These are phyloP conservation scores for Haematococcus sp. DNA, from an alignment of 139 green algal genomes.

Conservation along the genomic window DNA sequence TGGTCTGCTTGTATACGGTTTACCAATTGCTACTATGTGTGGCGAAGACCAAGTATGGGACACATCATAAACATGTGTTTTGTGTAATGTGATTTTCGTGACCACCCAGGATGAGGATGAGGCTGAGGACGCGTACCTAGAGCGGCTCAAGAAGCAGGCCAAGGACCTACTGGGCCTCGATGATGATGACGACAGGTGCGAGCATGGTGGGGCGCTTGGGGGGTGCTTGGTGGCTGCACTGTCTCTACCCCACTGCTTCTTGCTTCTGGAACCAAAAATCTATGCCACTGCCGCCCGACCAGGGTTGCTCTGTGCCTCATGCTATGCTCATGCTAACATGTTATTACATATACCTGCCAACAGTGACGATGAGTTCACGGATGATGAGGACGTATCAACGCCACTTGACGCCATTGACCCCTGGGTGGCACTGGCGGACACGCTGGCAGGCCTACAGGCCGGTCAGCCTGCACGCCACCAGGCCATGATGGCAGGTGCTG, in stretches of 20 bases:
- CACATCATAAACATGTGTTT: not conserved
- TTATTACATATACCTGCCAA: too few species aligned
- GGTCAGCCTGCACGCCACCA: constrained; percentile 41
- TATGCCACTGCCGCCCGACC: too few species aligned
- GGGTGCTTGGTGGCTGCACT: not conserved
- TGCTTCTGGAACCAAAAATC: too few species aligned
- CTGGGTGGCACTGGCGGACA: constrained; percentile 64
- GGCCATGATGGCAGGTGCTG: constrained; percentile 1
- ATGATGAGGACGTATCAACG: constrained; percentile 43
- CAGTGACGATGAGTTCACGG: constrained; percentile 35
- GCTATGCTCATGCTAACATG: too few species aligned
- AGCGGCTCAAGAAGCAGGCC: constrained; percentile 23
- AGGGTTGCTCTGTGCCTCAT: too few species aligned
- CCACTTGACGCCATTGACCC: constrained; percentile 72
- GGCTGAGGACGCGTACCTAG: constrained; percentile 29
- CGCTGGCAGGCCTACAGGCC: constrained; percentile 55
- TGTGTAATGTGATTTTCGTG: not conserved
- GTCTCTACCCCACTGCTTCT: too few species aligned
- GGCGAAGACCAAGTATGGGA: too few species aligned
- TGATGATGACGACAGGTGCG: constrained; percentile 22
- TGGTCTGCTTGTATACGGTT: too few species aligned
- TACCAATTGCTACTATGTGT: too few species aligned
- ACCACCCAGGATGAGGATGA: constrained; percentile 14
- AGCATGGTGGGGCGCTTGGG: constrained; percentile 12
- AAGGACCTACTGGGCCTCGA: constrained; percentile 16